Evolutionary conservation across 2,329 filamentous ascomycete species (phyloP).

Genomic region (Paecilomyces formosus): DNA sequence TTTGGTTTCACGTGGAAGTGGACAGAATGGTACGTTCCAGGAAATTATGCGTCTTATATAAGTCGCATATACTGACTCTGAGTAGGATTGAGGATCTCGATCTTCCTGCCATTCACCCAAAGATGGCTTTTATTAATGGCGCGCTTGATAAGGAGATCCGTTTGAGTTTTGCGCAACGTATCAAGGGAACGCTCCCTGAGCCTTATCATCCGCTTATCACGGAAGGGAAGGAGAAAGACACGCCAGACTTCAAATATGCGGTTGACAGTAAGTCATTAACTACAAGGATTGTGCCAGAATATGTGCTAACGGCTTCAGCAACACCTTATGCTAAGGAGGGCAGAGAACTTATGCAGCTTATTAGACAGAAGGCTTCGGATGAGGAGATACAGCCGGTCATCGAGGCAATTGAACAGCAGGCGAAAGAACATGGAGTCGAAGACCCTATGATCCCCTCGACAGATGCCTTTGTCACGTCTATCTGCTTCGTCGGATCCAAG

Average conservation of each 20-base stretch:
- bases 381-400: constrained; percentile 80
- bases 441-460: constrained; percentile 82
- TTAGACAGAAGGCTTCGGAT: constrained; percentile 77
- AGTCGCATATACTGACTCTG: constrained; percentile 7
- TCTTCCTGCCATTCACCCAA: constrained; percentile 69
- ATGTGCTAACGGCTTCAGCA: constrained; percentile 38
- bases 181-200: constrained; percentile 84
- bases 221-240: constrained; percentile 85
- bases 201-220: constrained; percentile 75
- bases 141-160: constrained; percentile 95
- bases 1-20: constrained; percentile 99
- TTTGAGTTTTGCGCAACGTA: constrained; percentile 89
- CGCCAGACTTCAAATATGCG: constrained; percentile 89
- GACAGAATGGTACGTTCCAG: constrained; percentile 70
- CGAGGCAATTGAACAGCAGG: constrained; percentile 71
- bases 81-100: constrained; percentile 68
- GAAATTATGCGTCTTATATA: neutral
- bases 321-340: constrained; percentile 79
- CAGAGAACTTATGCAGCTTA: constrained; percentile 68
- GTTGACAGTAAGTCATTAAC: constrained; percentile 54
- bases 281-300: neutral
- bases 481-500: constrained; percentile 90
- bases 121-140: constrained; percentile 87
- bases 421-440: constrained; percentile 56
- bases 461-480: constrained; percentile 87